Percentiles rank a stretch among this genome's conserved stretches.
Evolutionary conservation across 129 eudicot genomes (phyloP).

Genomic region (Tagetes erecta): DNA sequence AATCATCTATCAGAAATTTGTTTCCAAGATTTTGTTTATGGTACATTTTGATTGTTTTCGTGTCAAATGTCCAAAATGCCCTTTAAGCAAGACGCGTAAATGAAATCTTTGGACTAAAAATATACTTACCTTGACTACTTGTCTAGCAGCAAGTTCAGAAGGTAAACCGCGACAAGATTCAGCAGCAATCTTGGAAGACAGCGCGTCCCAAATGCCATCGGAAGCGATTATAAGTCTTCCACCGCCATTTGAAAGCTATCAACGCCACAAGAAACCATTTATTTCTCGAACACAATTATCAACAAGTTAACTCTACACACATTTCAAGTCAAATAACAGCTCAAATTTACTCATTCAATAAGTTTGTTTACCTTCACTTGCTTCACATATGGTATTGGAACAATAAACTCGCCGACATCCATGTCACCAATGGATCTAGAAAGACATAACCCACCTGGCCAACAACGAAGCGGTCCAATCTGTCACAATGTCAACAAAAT

Average conservation of each 20-base stretch:
- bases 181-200: slow-evolving; percentile 79
- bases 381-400: slow-evolving; percentile 88
- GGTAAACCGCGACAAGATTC: slow-evolving; percentile 90
- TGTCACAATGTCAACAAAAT: slow-evolving; percentile 28
- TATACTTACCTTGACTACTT: slow-evolving; percentile 77
- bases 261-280: slow-evolving; percentile 1
- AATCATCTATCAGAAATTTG: slow-evolving; percentile 23
- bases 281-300: no score
- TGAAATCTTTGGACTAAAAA: slow-evolving; percentile 17
- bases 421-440: slow-evolving; percentile 93
- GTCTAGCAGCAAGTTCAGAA: slow-evolving; percentile 92
- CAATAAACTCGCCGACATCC: slow-evolving; percentile 96
- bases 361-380: slow-evolving; percentile 75
- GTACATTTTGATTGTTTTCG: slow-evolving; percentile 16
- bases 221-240: slow-evolving; percentile 96
- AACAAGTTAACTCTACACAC: no score
- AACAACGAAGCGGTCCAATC: slow-evolving; percentile 97
- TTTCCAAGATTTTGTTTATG: neutral
- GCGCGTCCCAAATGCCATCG: slow-evolving; percentile 96
- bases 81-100: neutral
- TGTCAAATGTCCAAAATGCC: slow-evolving; percentile 20
- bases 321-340: neutral
- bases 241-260: slow-evolving; percentile 72
- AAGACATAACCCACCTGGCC: slow-evolving; percentile 99
- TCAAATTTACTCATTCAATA: neutral